phyloP scores from a whole-genome alignment of 179 eudicot genomes.

The Spergularia azorica region DNA sequence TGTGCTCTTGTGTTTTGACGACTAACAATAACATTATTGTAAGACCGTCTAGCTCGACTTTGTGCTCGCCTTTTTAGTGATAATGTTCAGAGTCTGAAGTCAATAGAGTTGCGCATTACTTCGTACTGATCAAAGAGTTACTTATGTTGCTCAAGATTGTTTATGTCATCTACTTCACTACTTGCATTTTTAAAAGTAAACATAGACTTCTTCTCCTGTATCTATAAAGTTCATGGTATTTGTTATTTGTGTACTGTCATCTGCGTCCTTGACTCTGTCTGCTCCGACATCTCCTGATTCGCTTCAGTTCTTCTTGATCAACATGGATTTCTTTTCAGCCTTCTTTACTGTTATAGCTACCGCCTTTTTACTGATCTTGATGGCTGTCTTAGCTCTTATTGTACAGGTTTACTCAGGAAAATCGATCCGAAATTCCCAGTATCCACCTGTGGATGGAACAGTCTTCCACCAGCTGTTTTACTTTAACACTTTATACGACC shows the following conservation, averaged over 20 bases:
- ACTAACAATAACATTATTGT: too few species aligned
- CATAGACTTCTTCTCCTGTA: too few species aligned
- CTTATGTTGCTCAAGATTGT: too few species aligned
- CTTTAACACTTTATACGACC: slow-evolving; percentile 26
- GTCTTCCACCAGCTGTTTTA: slow-evolving; percentile 24
- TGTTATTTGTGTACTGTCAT: neutral
- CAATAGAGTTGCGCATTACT: too few species aligned
- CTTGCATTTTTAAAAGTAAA: too few species aligned
- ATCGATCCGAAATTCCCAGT: slow-evolving; percentile 21
- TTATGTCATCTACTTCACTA: too few species aligned
- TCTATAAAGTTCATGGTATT: neutral
- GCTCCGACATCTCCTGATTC: neutral
- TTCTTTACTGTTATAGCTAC: slow-evolving; percentile 2
- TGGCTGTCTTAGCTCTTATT: neutral
- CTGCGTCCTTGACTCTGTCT: neutral
- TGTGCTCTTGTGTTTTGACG: too few species aligned
- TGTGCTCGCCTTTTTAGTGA: too few species aligned
- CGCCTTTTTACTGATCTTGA: neutral
- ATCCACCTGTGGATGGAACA: slow-evolving; percentile 35
- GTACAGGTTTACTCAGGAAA: slow-evolving; percentile 29
- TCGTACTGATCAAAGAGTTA: too few species aligned
- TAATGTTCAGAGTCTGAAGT: too few species aligned
- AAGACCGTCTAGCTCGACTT: too few species aligned
- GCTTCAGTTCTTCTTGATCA: neutral
- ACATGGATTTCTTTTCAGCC: slow-evolving; percentile 24